These are phyloP conservation scores for Barbatosphaeria neglecta DNA, from an alignment of 495 filamentous ascomycete genomes.

Conservation along the genomic window DNA sequence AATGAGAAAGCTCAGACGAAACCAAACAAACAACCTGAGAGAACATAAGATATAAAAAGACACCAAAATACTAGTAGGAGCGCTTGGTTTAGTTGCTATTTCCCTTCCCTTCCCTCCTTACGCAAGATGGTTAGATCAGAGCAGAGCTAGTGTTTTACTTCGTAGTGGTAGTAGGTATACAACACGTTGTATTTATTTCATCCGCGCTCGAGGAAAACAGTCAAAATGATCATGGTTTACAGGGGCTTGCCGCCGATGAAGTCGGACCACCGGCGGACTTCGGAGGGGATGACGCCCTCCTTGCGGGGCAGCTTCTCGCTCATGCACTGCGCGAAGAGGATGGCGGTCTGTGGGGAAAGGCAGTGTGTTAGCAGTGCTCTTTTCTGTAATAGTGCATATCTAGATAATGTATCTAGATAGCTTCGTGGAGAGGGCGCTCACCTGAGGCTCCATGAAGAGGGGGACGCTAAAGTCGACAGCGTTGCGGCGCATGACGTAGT, in stretches of 20 bases:
- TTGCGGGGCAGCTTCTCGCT: slow-evolving; percentile 79
- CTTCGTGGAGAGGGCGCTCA: slow-evolving; percentile 29
- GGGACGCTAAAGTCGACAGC: slow-evolving; percentile 97
- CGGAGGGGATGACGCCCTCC: slow-evolving; percentile 71
- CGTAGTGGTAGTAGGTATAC: too few species aligned
- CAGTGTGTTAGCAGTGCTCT: slow-evolving; percentile 17
- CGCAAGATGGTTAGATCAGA: too few species aligned
- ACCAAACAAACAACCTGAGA: too few species aligned
- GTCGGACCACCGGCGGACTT: slow-evolving; percentile 88
- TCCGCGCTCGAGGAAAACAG: background rate
- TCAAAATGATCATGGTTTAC: slow-evolving; percentile 38
- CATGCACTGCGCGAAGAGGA: slow-evolving; percentile 94
- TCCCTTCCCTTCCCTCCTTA: too few species aligned
- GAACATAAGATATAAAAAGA: too few species aligned
- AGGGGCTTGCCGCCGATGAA: slow-evolving; percentile 86
- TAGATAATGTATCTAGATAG: too few species aligned
- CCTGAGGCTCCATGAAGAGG: slow-evolving; percentile 98
- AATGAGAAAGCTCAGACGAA: too few species aligned
- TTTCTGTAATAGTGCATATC: too few species aligned
- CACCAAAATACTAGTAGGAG: too few species aligned
- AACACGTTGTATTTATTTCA: too few species aligned
- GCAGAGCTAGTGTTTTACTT: too few species aligned
- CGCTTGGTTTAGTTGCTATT: too few species aligned
- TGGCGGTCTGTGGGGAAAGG: slow-evolving; percentile 57
- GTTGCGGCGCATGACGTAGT: slow-evolving; percentile 97